Percentiles rank a stretch among this genome's conserved stretches.
phyloP scores from a whole-genome alignment of 768 basidiomycete genomes.

The Exsudoporus frostii region DNA sequence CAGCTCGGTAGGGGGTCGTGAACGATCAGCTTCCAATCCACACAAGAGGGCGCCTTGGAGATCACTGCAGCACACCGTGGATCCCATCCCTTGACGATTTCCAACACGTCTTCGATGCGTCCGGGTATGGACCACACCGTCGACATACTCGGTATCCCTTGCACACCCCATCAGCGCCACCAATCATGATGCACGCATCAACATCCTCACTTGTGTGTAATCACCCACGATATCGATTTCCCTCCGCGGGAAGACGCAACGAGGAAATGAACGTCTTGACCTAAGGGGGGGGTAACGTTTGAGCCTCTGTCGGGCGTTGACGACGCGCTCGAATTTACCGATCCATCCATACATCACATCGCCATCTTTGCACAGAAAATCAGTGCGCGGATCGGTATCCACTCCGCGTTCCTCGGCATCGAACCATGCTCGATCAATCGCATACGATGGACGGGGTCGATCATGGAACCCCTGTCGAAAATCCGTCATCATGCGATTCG shows the following conservation, averaged over 20 bases:
- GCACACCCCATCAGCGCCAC: background rate
- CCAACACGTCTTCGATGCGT: conserved; percentile 21
- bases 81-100: conserved; percentile 24
- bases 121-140: conserved; percentile 21
- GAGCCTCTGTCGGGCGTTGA: background rate
- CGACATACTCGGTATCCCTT: conserved; percentile 22
- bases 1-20: conserved; percentile 37
- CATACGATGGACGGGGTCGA: conserved; percentile 26
- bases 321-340: conserved; percentile 5
- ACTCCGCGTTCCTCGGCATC: conserved; percentile 21
- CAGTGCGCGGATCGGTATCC: conserved; percentile 21
- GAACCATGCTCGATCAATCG: conserved; percentile 30
- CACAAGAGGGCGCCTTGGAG: conserved; percentile 24
- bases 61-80: conserved; percentile 24
- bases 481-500: background rate
- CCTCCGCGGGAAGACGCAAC: conserved; percentile 13
- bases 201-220: conserved; percentile 19
- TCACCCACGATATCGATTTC: conserved; percentile 16
- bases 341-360: conserved; percentile 26
- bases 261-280: conserved; percentile 23
- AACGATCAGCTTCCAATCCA: conserved; percentile 41
- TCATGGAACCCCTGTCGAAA: conserved; percentile 23
- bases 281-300: background rate
- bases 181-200: background rate
- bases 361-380: conserved; percentile 17